Percentiles rank a stretch among this genome's conserved stretches.
These are phyloP conservation scores for Suillus subalutaceus DNA, from an alignment of 768 basidiomycete genomes.

Conservation along the genomic window DNA sequence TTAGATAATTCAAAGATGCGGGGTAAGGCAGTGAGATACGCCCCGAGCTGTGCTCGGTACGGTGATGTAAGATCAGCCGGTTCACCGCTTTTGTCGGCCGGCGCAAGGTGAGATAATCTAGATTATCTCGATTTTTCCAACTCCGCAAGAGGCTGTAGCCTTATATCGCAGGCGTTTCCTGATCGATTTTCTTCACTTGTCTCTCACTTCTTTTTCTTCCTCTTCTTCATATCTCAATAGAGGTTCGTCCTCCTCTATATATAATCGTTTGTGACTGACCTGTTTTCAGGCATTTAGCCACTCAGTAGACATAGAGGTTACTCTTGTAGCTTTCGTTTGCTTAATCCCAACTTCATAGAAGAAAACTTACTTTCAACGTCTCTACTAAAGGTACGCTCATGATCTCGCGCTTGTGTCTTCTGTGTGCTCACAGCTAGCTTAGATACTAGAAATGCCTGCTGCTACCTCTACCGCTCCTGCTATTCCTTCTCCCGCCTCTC, in stretches of 20 bases:
- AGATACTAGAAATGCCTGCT: constrained; percentile 80
- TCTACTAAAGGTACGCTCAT: constrained; percentile 45
- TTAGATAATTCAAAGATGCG: constrained; percentile 10
- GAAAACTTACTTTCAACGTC: constrained; percentile 39
- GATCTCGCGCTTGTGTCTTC: constrained; percentile 3
- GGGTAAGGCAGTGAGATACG: constrained; percentile 9
- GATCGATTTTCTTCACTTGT: constrained; percentile 31
- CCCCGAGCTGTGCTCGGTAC: too few relatives aligned
- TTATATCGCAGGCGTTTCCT: constrained; percentile 19
- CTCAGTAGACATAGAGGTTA: constrained; percentile 63
- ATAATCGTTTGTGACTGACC: constrained; percentile 13
- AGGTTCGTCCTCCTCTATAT: constrained; percentile 25
- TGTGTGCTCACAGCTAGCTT: constrained; percentile 13
- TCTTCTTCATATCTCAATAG: constrained; percentile 35
- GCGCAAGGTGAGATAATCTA: constrained; percentile 5
- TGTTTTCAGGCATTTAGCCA: constrained; percentile 40
- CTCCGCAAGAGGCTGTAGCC: constrained; percentile 25
- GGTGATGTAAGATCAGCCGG: constrained; percentile 13
- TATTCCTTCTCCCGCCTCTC: constrained; percentile 63
- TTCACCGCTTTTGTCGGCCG: constrained; percentile 11
- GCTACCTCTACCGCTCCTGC: constrained; percentile 65
- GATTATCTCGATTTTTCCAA: constrained; percentile 30
- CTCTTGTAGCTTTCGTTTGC: constrained; percentile 54
- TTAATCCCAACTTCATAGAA: constrained; percentile 34
- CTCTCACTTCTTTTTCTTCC: constrained; percentile 31